phyloP scores from a whole-genome alignment of 2,329 filamentous ascomycete genomes.

The Sporothrix schenckii region DNA sequence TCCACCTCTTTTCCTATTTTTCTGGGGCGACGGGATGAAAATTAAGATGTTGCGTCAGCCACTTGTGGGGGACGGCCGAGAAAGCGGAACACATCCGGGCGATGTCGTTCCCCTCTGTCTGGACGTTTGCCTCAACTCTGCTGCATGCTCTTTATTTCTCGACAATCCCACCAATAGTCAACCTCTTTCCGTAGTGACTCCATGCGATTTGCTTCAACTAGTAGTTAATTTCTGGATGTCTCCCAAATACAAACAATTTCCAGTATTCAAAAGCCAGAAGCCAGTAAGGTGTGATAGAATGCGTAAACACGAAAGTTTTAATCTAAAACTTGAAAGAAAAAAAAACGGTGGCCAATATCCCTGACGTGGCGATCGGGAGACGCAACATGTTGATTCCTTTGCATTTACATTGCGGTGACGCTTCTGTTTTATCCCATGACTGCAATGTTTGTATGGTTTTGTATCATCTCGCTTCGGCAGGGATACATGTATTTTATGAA shows the following conservation, averaged over 20 bases:
- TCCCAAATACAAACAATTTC: conserved; percentile 3
- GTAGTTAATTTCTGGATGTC: conserved; percentile 8
- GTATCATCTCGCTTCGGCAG: too few species aligned
- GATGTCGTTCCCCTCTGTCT: background rate
- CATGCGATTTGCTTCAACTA: conserved; percentile 2
- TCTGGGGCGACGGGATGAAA: background rate
- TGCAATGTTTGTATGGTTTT: too few species aligned
- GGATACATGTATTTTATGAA: too few species aligned
- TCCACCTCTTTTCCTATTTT: conserved; percentile 1
- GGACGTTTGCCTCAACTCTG: background rate
- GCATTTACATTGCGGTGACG: background rate
- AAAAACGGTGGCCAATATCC: too few species aligned
- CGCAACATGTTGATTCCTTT: background rate
- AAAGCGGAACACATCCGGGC: conserved; percentile 17
- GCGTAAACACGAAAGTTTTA: background rate
- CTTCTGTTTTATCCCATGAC: too few species aligned
- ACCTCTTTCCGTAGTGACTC: conserved; percentile 20
- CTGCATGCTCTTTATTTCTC: background rate
- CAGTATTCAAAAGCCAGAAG: background rate
- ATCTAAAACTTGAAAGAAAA: too few species aligned
- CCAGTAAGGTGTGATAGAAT: too few species aligned
- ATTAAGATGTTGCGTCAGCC: background rate
- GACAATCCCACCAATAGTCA: background rate
- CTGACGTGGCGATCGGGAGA: background rate
- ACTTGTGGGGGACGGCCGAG: background rate